phyloP scores from a whole-genome alignment of 345 rosid genomes.

The Citrus unshiu region DNA sequence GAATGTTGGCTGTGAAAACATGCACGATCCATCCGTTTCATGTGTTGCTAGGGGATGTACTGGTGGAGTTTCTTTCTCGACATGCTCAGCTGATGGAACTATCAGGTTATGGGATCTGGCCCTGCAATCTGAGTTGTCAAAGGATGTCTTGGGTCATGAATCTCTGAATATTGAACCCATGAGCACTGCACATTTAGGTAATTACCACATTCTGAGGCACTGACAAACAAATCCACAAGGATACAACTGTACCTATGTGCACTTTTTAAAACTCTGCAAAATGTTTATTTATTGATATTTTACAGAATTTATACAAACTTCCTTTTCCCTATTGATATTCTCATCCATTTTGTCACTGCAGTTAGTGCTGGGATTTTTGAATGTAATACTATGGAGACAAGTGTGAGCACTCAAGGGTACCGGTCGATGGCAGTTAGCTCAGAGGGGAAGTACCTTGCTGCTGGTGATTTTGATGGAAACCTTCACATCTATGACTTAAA shows the following conservation, averaged over 20 bases:
- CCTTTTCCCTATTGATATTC: conserved; percentile 12
- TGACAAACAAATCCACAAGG: not conserved
- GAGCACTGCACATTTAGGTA: conserved; percentile 50
- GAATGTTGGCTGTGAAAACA: conserved; percentile 74
- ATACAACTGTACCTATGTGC: not conserved
- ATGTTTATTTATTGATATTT: not conserved
- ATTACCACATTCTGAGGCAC: conserved; percentile 9
- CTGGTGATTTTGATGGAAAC: conserved; percentile 82
- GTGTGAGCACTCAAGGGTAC: conserved; percentile 50
- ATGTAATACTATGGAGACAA: conserved; percentile 50
- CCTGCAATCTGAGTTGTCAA: conserved; percentile 35
- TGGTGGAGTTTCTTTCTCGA: conserved; percentile 80
- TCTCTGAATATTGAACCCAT: conserved; percentile 24
- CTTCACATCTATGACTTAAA: conserved; percentile 73
- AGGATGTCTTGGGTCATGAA: conserved; percentile 26
- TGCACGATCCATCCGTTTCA: conserved; percentile 65
- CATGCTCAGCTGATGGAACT: conserved; percentile 85
- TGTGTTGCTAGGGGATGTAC: conserved; percentile 82
- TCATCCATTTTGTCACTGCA: conserved; percentile 21
- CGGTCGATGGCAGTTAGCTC: conserved; percentile 70
- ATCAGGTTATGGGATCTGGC: conserved; percentile 83
- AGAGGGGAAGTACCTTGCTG: conserved; percentile 78
- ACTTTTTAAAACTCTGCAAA: not conserved
- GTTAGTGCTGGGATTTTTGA: conserved; percentile 74
- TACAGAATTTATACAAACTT: not conserved